Conservation (phyloP, 2,329 filamentous ascomycete genomes). For the Ustulina deusta region DNA sequence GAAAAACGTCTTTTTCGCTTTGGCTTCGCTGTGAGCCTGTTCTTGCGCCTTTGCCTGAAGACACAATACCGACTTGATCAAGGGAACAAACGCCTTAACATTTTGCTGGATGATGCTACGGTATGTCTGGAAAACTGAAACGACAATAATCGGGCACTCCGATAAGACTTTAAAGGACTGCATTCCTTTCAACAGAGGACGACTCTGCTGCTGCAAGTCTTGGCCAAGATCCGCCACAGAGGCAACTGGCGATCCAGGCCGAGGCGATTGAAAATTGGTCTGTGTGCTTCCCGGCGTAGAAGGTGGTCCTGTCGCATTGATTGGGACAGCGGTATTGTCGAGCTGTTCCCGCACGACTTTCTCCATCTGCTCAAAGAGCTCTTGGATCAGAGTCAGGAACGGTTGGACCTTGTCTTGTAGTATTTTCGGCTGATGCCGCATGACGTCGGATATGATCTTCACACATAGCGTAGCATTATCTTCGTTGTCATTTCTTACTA, state of each 20-base stretch:
- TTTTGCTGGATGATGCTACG: constrained; percentile 82
- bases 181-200: constrained; percentile 90
- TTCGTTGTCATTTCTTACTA: constrained; percentile 94
- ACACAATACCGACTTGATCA: constrained; percentile 90
- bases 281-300: constrained; percentile 75
- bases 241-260: constrained; percentile 89
- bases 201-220: constrained; percentile 83
- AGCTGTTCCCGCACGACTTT: constrained; percentile 95
- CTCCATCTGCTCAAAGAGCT: constrained; percentile 96
- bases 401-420: constrained; percentile 83
- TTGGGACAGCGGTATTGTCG: constrained; percentile 75
- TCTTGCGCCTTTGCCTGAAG: constrained; percentile 94
- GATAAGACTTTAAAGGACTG: constrained; percentile 98
- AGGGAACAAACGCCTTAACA: constrained; percentile 90
- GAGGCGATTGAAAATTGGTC: constrained; percentile 85
- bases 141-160: constrained; percentile 98
- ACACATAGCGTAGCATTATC: constrained; percentile 99
- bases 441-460: constrained; percentile 97
- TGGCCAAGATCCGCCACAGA: constrained; percentile 83
- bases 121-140: constrained; percentile 97
- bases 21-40: constrained; percentile 88
- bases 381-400: constrained; percentile 91
- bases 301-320: constrained; percentile 68
- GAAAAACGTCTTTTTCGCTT: constrained; percentile 82
- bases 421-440: constrained; percentile 89